These are phyloP conservation scores for Chlorella ohadii DNA, from an alignment of 139 green algal genomes.

Conservation along the genomic window DNA sequence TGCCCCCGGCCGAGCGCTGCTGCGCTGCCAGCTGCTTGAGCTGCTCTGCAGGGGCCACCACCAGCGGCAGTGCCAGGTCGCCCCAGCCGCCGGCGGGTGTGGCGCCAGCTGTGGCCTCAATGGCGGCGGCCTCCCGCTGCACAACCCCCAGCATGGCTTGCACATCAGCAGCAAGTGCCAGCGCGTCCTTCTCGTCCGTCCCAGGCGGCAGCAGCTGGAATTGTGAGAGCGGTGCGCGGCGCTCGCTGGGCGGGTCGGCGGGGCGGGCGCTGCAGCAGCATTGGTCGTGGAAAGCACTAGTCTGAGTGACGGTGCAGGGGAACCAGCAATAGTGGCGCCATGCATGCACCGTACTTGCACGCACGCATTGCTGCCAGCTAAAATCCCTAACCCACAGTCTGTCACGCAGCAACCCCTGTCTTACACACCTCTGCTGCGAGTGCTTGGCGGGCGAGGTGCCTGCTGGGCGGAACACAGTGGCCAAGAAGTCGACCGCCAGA, in stretches of 20 bases:
- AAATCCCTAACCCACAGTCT: no score
- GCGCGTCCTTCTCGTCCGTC: background rate
- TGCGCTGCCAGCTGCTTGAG: background rate
- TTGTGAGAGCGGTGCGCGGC: no score
- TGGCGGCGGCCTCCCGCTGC: background rate
- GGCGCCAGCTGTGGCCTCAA: background rate
- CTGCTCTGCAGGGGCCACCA: background rate
- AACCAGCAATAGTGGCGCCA: no score
- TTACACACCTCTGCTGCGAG: no score
- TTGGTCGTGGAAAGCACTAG: no score
- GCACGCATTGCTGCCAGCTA: no score
- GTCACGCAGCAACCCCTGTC: no score
- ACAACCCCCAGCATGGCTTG: background rate
- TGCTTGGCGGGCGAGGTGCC: no score
- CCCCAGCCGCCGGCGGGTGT: background rate
- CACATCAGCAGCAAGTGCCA: background rate
- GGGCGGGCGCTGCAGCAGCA: background rate
- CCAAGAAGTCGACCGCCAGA: conserved; percentile 40
- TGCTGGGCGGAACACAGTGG: conserved; percentile 20
- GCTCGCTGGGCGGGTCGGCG: no score
- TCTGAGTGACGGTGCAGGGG: no score
- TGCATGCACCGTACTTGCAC: no score
- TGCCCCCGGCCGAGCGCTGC: background rate
- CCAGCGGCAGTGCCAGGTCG: conserved; percentile 9
- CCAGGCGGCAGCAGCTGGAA: background rate